These are phyloP conservation scores for Musa balbisiana DNA, from an alignment of 202 grass and related monocot species.

Conservation along the genomic window DNA sequence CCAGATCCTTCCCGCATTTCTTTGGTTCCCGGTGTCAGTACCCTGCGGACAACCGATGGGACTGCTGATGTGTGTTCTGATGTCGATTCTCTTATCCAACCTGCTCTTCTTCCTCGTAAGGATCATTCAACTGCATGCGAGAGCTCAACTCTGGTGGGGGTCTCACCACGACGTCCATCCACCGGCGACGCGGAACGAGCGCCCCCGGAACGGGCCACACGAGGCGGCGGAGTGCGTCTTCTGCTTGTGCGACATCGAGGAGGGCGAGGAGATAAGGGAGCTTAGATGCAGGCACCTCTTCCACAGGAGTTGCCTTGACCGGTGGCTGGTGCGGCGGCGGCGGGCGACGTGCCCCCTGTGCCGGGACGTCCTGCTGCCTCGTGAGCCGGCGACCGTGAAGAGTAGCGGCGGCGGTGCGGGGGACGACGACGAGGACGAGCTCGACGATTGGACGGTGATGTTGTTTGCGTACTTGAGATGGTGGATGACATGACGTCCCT, in stretches of 20 bases:
- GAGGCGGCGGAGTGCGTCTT: neutral
- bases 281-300: slow-evolving; percentile 2
- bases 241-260: neutral
- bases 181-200: too few relatives aligned
- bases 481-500: neutral
- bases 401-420: neutral
- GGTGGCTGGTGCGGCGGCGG: neutral
- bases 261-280: neutral
- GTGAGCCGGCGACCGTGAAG: neutral
- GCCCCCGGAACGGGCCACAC: too few relatives aligned
- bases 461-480: neutral
- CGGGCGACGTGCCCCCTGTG: neutral
- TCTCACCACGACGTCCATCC: too few relatives aligned
- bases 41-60: neutral
- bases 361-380: neutral
- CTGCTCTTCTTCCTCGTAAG: neutral
- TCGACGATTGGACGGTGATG: neutral
- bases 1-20: too few relatives aligned
- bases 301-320: neutral
- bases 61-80: neutral
- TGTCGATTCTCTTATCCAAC: neutral
- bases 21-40: too few relatives aligned
- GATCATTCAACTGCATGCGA: neutral
- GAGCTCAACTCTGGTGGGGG: too few relatives aligned
- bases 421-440: too few relatives aligned